These are phyloP conservation scores for Diaporthe ilicicola DNA, from an alignment of 2,329 filamentous ascomycete genomes.

Conservation along the genomic window DNA sequence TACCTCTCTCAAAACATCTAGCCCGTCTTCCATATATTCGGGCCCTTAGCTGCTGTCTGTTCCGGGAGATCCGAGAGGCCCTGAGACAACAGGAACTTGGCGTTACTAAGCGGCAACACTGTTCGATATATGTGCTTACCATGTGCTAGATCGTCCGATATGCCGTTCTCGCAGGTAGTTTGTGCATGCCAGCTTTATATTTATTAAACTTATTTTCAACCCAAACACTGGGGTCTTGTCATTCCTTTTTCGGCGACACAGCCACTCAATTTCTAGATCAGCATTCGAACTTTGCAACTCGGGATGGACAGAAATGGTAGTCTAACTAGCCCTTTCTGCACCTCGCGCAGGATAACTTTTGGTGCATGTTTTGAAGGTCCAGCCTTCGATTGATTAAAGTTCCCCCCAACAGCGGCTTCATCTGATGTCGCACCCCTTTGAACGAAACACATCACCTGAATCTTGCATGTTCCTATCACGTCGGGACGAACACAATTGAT, in stretches of 20 bases:
- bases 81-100: neutral
- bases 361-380: neutral
- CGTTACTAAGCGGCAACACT: neutral
- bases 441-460: neutral
- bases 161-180: neutral
- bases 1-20: neutral
- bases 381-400: neutral
- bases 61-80: neutral
- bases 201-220: constrained; percentile 16
- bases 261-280: neutral
- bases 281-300: neutral
- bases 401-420: neutral
- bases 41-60: neutral
- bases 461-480: neutral
- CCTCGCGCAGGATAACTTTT: neutral
- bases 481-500: neutral
- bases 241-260: neutral
- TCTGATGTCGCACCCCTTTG: neutral
- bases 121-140: neutral
- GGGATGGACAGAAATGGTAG: neutral
- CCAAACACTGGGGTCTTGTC: constrained; percentile 14
- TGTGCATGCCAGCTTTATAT: neutral
- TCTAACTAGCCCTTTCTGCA: neutral
- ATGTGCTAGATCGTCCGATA: constrained; percentile 3
- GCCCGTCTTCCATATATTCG: neutral